Evolutionary conservation across 2,329 filamentous ascomycete genomes (phyloP).

Genomic region (Cordyceps tenuipes): DNA sequence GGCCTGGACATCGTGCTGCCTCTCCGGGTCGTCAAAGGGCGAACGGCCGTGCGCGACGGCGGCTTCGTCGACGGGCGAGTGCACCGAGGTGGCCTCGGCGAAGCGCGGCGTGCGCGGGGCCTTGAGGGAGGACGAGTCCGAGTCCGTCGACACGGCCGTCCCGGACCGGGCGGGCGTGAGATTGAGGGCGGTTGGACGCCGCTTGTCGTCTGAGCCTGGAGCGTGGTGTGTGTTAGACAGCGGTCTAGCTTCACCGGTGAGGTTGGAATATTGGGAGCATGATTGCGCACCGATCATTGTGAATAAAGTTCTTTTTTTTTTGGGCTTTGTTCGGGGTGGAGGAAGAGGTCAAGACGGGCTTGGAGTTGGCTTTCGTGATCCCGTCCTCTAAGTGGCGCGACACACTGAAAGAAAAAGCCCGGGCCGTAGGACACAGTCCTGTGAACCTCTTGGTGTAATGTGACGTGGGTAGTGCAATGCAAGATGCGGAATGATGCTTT

Average conservation of each 20-base stretch:
- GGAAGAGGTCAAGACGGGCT: not conserved
- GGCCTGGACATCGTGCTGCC: slow-evolving; percentile 64
- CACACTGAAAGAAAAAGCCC: not conserved
- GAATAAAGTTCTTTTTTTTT: not conserved
- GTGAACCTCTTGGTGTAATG: not conserved
- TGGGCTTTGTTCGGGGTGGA: not conserved
- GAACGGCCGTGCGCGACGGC: slow-evolving; percentile 22
- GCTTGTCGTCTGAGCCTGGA: slow-evolving; percentile 41
- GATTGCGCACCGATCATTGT: slow-evolving; percentile 4
- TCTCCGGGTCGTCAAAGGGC: slow-evolving; percentile 53
- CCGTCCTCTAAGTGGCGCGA: slow-evolving; percentile 1
- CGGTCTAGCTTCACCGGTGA: not conserved
- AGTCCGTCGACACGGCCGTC: slow-evolving; percentile 42
- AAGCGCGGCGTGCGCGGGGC: slow-evolving; percentile 69
- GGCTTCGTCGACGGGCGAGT: slow-evolving; percentile 59
- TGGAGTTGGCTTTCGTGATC: not conserved
- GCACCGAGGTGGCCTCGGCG: slow-evolving; percentile 69
- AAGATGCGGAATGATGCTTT: not conserved
- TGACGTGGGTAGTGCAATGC: not conserved
- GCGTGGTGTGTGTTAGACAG: not conserved
- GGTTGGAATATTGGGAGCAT: not conserved
- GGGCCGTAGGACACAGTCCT: slow-evolving; percentile 7
- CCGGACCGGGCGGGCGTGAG: slow-evolving; percentile 41
- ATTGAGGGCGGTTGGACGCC: slow-evolving; percentile 48
- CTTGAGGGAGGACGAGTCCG: slow-evolving; percentile 51